A percentile compares a stretch with the other conserved stretches of the same genome.
These are phyloP conservation scores for Beauveria asiatica DNA, from an alignment of 2,329 filamentous ascomycete species.

Conservation along the genomic window DNA sequence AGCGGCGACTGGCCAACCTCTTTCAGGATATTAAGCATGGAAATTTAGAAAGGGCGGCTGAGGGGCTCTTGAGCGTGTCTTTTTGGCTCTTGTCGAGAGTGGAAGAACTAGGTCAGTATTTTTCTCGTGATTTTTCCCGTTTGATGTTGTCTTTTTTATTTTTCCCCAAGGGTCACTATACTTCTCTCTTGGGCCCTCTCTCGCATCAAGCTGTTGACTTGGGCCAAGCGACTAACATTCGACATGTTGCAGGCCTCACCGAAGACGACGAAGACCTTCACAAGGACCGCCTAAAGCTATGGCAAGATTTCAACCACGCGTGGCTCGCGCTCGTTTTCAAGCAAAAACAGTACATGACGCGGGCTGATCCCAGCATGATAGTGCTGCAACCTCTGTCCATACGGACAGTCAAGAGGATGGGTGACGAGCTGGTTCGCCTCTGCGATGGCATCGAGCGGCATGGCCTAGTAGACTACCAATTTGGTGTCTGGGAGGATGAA, in stretches of 20 bases:
- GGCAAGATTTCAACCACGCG: slow-evolving; percentile 90
- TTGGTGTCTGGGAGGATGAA: slow-evolving; percentile 91
- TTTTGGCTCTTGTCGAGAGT: slow-evolving; percentile 49
- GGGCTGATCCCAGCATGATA: slow-evolving; percentile 45
- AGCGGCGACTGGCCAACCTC: slow-evolving; percentile 53
- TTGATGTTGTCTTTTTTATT: background rate
- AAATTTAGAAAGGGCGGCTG: slow-evolving; percentile 40
- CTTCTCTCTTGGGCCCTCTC: no score
- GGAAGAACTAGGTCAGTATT: slow-evolving; percentile 42
- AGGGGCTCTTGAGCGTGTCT: slow-evolving; percentile 44
- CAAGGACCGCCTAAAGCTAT: slow-evolving; percentile 70
- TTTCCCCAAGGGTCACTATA: no score
- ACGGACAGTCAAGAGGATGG: slow-evolving; percentile 68
- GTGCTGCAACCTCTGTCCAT: slow-evolving; percentile 48
- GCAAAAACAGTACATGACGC: slow-evolving; percentile 69
- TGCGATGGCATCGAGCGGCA: slow-evolving; percentile 84
- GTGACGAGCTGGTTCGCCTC: slow-evolving; percentile 69
- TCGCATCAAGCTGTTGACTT: no score
- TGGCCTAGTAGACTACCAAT: slow-evolving; percentile 95
- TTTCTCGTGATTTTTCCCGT: background rate
- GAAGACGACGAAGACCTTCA: slow-evolving; percentile 73
- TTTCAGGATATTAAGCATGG: slow-evolving; percentile 61
- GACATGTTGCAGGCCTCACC: slow-evolving; percentile 56
- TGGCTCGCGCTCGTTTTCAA: slow-evolving; percentile 80
- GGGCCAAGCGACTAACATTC: background rate